Percentiles rank a stretch among this genome's conserved stretches.
Evolutionary conservation across 202 grass and related monocot species (phyloP).

Genomic region (Elaeis oleifera): DNA sequence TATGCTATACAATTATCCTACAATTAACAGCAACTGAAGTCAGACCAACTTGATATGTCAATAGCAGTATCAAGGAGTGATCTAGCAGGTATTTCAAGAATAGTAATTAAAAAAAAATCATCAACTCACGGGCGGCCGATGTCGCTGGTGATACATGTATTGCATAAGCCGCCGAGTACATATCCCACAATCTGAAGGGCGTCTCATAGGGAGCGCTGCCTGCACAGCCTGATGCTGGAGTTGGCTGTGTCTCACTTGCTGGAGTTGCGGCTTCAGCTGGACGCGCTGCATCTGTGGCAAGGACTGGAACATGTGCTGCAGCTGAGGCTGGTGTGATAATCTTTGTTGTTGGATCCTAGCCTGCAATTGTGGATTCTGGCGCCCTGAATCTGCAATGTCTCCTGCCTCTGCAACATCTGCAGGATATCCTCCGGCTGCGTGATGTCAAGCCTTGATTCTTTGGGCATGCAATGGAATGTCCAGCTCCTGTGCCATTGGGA

Average conservation of each 20-base stretch:
- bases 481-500: no score
- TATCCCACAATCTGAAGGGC: constrained; percentile 45
- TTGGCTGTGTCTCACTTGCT: constrained; percentile 41
- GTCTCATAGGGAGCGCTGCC: constrained; percentile 38
- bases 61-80: not conserved
- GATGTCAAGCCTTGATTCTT: constrained; percentile 52
- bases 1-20: constrained; percentile 86
- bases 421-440: constrained; percentile 45
- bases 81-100: not conserved
- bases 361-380: constrained; percentile 64
- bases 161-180: constrained; percentile 81
- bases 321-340: constrained; percentile 42
- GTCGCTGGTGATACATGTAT: constrained; percentile 82
- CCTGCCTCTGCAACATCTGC: constrained; percentile 49
- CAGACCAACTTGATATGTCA: constrained; percentile 12
- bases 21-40: constrained; percentile 19
- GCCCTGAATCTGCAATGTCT: constrained; percentile 34
- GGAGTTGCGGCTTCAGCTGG: constrained; percentile 40
- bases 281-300: constrained; percentile 37
- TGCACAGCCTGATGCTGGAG: constrained; percentile 44
- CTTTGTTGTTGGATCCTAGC: constrained; percentile 71
- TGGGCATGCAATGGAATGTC: no score
- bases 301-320: constrained; percentile 49
- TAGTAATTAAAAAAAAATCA: not conserved
- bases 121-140: constrained; percentile 50